Percentiles rank a stretch among this genome's conserved stretches.
phyloP scores from a whole-genome alignment of 257 asterid genomes.

The Agastache rugosa region DNA sequence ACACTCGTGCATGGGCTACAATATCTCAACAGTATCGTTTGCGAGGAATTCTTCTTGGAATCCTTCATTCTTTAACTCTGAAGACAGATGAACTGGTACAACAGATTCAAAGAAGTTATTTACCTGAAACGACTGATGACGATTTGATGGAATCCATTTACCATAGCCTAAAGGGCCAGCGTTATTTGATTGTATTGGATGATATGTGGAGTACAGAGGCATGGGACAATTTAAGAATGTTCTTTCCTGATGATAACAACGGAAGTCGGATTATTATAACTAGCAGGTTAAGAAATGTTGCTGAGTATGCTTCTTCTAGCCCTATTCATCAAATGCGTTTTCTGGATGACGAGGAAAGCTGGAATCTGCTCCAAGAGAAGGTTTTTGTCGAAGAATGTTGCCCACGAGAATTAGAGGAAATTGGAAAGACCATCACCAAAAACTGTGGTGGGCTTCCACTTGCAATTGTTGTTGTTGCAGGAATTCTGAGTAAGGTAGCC shows the following conservation, averaged over 20 bases:
- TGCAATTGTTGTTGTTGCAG: slow-evolving; percentile 38
- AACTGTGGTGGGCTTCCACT: slow-evolving; percentile 40
- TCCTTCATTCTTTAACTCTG: slow-evolving; percentile 30
- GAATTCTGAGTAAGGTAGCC: slow-evolving; percentile 22
- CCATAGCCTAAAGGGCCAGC: slow-evolving; percentile 33
- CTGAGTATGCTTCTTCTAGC: slow-evolving; percentile 27
- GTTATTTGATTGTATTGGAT: slow-evolving; percentile 38
- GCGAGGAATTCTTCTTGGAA: slow-evolving; percentile 28
- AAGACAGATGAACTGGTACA: slow-evolving; percentile 1
- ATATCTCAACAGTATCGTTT: slow-evolving; percentile 34
- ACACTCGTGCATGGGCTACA: slow-evolving; percentile 37
- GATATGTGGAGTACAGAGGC: slow-evolving; percentile 41
- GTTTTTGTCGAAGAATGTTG: slow-evolving; percentile 32
- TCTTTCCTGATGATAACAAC: slow-evolving; percentile 39
- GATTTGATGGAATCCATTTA: neutral
- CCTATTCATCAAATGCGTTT: slow-evolving; percentile 34
- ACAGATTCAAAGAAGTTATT: neutral
- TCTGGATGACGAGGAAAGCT: slow-evolving; percentile 34
- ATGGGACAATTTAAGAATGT: slow-evolving; percentile 37
- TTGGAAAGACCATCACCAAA: slow-evolving; percentile 33
- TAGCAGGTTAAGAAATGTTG: slow-evolving; percentile 31
- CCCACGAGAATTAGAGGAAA: slow-evolving; percentile 36
- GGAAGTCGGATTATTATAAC: slow-evolving; percentile 41
- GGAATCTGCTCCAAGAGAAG: slow-evolving; percentile 39
- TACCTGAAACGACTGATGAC: neutral